Base-by-base conservation (phyloP, 805 yeast species). In the Starmerella cellae region DNA sequence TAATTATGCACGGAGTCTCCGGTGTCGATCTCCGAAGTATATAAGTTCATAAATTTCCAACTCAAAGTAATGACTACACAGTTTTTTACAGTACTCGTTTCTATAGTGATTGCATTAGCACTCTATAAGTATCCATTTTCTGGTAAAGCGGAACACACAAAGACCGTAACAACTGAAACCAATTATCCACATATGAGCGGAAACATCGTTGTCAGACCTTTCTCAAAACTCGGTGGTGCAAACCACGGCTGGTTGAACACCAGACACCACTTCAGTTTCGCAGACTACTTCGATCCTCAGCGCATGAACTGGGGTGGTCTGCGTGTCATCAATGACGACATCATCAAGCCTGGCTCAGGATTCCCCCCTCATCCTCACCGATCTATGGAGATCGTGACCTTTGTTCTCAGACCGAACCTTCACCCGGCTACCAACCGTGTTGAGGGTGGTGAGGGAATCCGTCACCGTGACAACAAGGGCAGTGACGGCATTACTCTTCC, bases 231-330 rank as follows among this genome's bases (percentile, higher is more conserved):
- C 9, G 51, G 51, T 34, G 46, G 46, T 16, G 45, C 44, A 2
- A 37, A 47, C 39, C 48, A 47, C 32, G 51, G 48, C 28, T 47
- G 51, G 51, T 41, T 47, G 18, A 39, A 43, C 34, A 42, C 48
- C 27, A 46, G 46, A 34, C 45, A 41, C 41, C 51, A 47, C 28
- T 44, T 47, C 43, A 38, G 44, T 23, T 47, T 47, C 22, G 48
- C 51, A 2, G 46, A 47, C 37, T 47, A 47, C 40, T 47, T 32
- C 35, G 51, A 47, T 35, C 38, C 44, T 22, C 31, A 20, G 27
- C 44, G 51, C 21, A 47, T 47, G 51, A 35, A 47, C 43, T 47
- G 51, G 51, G 51, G 51, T 17, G 46, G 45, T n/a, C 45, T 47
- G 22, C 46, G 51, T 13, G 51, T 47, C 11, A 37, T 43, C 40